Percentiles rank a stretch among this genome's conserved stretches.
Conservation (phyloP, 441 rosid genomes). For the Gossypium schwendimanii region DNA sequence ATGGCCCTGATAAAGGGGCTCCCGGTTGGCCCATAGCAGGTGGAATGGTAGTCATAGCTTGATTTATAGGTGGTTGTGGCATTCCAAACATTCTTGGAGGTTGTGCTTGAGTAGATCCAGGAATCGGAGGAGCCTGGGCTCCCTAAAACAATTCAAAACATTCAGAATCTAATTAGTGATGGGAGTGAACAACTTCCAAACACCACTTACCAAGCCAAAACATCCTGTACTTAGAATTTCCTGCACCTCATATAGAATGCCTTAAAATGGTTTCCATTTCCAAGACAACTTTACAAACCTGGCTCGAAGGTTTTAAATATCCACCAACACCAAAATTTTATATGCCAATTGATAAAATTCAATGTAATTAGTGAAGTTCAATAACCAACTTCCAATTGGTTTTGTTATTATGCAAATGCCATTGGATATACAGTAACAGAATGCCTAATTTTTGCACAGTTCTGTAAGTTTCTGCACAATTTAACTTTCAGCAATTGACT, state of each 20-base stretch:
- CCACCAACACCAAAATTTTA: neutral
- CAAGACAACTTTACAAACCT: neutral
- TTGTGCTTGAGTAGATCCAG: slow-evolving; percentile 36
- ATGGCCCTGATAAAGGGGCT: slow-evolving; percentile 32
- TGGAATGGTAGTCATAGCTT: slow-evolving; percentile 38
- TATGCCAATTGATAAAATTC: neutral
- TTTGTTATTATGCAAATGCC: neutral
- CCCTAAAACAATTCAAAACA: slow-evolving; percentile 31
- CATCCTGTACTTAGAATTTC: neutral
- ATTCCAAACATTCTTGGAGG: slow-evolving; percentile 45
- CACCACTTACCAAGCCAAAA: neutral
- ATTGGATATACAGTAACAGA: neutral
- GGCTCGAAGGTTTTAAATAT: neutral
- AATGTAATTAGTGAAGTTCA: neutral
- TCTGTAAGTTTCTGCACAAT: neutral
- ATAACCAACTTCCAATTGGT: neutral
- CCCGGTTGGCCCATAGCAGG: slow-evolving; percentile 47
- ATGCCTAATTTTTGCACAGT: neutral
- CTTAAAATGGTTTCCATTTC: neutral
- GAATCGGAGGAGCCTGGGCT: slow-evolving; percentile 28
- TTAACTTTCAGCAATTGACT: neutral
- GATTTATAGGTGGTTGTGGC: slow-evolving; percentile 42
- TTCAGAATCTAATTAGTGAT: slow-evolving; percentile 10
- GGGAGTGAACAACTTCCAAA: neutral
- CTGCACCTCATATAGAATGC: neutral